A percentile compares a stretch with the other conserved stretches of the same genome.
Evolutionary conservation across 805 yeast genomes (phyloP).

Genomic region (Yamadazyma nakazawae): DNA sequence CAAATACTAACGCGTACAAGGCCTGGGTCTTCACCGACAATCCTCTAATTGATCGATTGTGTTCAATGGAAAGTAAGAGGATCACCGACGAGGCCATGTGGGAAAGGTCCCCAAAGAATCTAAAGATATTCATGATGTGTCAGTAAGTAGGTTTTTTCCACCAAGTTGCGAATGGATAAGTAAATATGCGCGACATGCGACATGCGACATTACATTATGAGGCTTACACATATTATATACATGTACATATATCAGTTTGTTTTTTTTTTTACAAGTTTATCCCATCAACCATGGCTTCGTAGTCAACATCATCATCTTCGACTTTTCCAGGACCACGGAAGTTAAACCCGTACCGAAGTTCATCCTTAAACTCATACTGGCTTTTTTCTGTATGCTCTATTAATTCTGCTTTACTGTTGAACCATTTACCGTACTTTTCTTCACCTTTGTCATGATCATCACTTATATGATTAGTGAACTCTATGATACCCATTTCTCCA

Average conservation of each 20-base stretch:
- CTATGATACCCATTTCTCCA: constrained; percentile 7
- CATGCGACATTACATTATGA: not conserved
- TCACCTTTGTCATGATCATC: constrained; percentile 19
- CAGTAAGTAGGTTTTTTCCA: not conserved
- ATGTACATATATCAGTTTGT: not conserved
- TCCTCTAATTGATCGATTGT: constrained; percentile 69
- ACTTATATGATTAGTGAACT: constrained; percentile 15
- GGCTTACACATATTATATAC: not conserved
- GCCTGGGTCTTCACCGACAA: constrained; percentile 86
- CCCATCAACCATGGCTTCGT: constrained; percentile 9
- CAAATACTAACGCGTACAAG: constrained; percentile 52
- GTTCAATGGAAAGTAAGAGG: constrained; percentile 65
- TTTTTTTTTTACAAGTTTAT: constrained; percentile 4
- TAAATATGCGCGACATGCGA: not conserved
- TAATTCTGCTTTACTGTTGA: constrained; percentile 12
- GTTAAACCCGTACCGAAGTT: constrained; percentile 10
- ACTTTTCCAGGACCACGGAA: constrained; percentile 2
- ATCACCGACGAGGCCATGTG: constrained; percentile 79
- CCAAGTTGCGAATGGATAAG: not conserved
- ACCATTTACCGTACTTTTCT: constrained; percentile 17
- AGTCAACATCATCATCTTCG: constrained; percentile 24
- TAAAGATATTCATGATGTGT: constrained; percentile 37
- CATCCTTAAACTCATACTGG: constrained; percentile 5
- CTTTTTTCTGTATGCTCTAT: constrained; percentile 15
- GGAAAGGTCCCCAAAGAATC: constrained; percentile 66